Base-by-base conservation (phyloP, 441 rosid species). In the Eruca vesicaria region DNA sequence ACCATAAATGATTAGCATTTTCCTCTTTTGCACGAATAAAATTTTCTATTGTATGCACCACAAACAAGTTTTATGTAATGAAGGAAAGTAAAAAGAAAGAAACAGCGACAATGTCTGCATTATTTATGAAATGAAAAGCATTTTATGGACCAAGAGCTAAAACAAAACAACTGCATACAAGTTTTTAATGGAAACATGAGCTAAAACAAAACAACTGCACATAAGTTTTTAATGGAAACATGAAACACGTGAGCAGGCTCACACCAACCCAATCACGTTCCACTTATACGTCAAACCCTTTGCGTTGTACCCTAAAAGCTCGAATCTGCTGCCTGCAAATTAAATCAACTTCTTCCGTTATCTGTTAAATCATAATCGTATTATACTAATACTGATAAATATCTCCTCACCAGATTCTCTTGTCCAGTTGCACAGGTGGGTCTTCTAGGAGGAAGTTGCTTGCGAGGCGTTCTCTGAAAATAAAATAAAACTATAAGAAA, bases 401-500 rank as follows among this genome's bases (percentile, higher is more conserved):
- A 62, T 66, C 32, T 66, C 43, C 88, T 82, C 76, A 84, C 90
- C 52, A 48, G 71, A 65, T 61, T 80, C 21, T 86, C 84, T 3
- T 79, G 77, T 36, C 81, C 88, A 10, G 89, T 81, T 20, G 89
- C 89, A 69, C 81, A 90, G 11, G 87, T 77, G 0, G 92, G 97
- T 66, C 87, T 80, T 73, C 94, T 84, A 0, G 94, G 95, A 2
- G 95, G 94, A 3, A 87, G 88, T 66, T 79, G 91, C 21, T 81
- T 92, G 68, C 62, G 95, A 12, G 91, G 91, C 9, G 94, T 87
- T 82, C 86, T 88, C 98, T 90, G 79, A 5, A 76, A 7, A 57
- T 32, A 5, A 16, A 12, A 23, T 7, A 0, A 48, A 75, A 68
- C 41, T 21, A 35, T 23, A 60, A 0, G 0, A 8, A 50, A 29